Base-by-base conservation (phyloP, 495 filamentous ascomycete genomes). In the Aspergillus leporis region DNA sequence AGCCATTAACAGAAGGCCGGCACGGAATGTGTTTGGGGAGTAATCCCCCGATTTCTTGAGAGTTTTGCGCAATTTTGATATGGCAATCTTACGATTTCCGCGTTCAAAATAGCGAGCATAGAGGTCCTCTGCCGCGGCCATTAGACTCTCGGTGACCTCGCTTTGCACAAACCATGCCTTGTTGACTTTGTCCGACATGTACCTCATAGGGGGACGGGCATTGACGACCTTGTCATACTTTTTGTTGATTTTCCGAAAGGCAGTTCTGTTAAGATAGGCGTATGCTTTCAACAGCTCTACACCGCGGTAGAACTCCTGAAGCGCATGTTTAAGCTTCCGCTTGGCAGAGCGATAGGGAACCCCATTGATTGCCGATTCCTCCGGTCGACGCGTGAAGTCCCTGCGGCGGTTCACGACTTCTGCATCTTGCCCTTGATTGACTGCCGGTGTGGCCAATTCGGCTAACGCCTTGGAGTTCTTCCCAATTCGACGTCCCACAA, bases 211-310 rank as follows among this genome's bases (percentile, higher is more conserved):
- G 3, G 90, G 89, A 25, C 87, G 83, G 49, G 91, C 85, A 61
- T 93, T 85, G 53, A 91, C 83, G 6, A 86, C 83, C 72, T 98
- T 98, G 76, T 98, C 93, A 65, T 92, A 97, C 75, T 98, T 98
- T 75, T 98, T 98, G 73, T 94, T 98, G 67, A 98, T 92, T 70
- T 98, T 98, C 8, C 93, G 89, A 59, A 98, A 97, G 1, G 92
- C 95, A 2, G 90, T 94, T 50, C 89, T 82, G 66, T 98, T 98
- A 14, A 97, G 76, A 19, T 92, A 79, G 6, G 91, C 88, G 66
- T 94, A 98, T 0, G 90, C 89, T 73, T 97, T 96, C 21, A 98
- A 73, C 18, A 98, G 80, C 69, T 98, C 94, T 4, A 98, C 80
- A 7, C 91, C 88, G 31, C 93, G 86, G 69, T 98, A 97, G 66